phyloP scores from a whole-genome alignment of 331 rosid species.

The Prunus yedoensis region DNA sequence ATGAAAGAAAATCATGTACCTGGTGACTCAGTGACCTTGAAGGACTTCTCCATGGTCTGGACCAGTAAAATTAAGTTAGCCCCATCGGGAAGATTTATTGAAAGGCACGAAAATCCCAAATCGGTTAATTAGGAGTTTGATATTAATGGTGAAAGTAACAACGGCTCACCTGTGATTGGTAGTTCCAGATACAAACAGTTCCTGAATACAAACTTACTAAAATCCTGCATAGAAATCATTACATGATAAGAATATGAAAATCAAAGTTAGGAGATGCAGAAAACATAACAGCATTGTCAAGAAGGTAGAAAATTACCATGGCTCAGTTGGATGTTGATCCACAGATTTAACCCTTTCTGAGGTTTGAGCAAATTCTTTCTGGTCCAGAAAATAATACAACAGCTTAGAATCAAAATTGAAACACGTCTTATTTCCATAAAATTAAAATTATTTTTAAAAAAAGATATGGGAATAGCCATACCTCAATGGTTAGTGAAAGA shows the following conservation, averaged over 20 bases:
- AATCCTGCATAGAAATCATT: slow-evolving; percentile 57
- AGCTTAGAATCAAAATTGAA: background rate
- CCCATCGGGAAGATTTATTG: background rate
- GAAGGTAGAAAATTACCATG: slow-evolving; percentile 36
- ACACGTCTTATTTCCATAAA: background rate
- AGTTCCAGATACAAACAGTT: slow-evolving; percentile 86
- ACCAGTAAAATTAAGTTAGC: slow-evolving; percentile 32
- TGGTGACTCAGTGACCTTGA: slow-evolving; percentile 88
- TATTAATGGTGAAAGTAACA: background rate
- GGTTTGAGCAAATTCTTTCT: slow-evolving; percentile 82
- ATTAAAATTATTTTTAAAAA: background rate
- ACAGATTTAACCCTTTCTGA: slow-evolving; percentile 93
- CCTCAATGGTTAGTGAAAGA: slow-evolving; percentile 48
- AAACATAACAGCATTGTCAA: background rate
- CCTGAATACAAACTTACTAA: slow-evolving; percentile 91
- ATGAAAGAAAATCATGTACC: slow-evolving; percentile 42
- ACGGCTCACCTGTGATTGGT: slow-evolving; percentile 80
- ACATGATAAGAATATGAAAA: background rate
- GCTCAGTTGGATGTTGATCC: slow-evolving; percentile 94
- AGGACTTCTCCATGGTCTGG: slow-evolving; percentile 83
- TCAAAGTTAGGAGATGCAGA: background rate
- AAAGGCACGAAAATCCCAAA: background rate
- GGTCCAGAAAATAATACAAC: slow-evolving; percentile 26
- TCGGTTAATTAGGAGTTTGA: background rate
- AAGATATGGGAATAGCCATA: slow-evolving; percentile 17